phyloP scores from a whole-genome alignment of 257 asterid genomes.

The Lycium ferocissimum region DNA sequence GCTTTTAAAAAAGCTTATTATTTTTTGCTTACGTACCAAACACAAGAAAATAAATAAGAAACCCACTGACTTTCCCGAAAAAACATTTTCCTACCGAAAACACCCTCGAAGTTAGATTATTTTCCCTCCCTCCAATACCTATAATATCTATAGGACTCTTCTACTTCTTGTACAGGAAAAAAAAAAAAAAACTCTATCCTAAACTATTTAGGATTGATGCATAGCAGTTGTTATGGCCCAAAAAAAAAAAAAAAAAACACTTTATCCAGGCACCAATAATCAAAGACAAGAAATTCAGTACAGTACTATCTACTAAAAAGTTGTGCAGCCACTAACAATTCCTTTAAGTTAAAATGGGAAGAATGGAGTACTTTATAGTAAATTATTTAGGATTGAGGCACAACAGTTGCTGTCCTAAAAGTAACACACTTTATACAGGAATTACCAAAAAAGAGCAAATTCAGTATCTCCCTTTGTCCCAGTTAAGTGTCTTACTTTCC shows the following conservation, averaged over 20 bases:
- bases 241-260: not conserved
- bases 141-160: not conserved
- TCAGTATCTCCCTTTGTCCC: not conserved
- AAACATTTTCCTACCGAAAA: too few species aligned
- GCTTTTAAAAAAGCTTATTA: too few species aligned
- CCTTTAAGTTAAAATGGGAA: too few species aligned
- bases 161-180: not conserved
- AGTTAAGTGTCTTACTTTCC: too few species aligned
- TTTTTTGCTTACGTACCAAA: too few species aligned
- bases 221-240: not conserved
- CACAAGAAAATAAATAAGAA: too few species aligned
- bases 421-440: too few species aligned
- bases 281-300: not conserved
- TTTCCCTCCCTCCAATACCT: not conserved
- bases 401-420: too few species aligned
- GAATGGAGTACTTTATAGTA: too few species aligned
- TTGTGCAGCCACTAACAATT: too few species aligned
- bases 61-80: too few species aligned
- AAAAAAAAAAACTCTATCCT: not conserved
- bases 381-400: too few species aligned
- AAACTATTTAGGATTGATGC: not conserved
- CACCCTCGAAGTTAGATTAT: not conserved
- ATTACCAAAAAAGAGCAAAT: not conserved
- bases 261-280: not conserved
- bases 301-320: not conserved